Conservation (phyloP, 1,284 basidiomycete species). For the Schizophyllum amplum region DNA sequence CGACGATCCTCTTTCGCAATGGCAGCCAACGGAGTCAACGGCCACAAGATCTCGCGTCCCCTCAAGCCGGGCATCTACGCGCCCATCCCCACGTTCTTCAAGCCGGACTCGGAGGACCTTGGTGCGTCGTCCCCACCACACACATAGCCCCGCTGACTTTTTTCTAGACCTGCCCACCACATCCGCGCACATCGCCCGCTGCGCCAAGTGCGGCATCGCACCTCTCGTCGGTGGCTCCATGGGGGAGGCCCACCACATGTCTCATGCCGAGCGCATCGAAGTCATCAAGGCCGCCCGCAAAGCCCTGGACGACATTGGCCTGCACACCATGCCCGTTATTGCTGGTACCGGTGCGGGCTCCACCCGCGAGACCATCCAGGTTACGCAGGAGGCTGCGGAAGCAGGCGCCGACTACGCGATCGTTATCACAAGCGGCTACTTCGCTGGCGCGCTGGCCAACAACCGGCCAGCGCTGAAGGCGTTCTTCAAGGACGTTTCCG, state of each 20-base stretch:
- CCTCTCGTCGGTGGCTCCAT: conserved; percentile 80
- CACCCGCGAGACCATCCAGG: conserved; percentile 72
- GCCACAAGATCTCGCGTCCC: conserved; percentile 35
- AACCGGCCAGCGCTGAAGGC: conserved; percentile 65
- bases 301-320: conserved; percentile 61
- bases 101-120: conserved; percentile 69
- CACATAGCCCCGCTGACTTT: conserved; percentile 5
- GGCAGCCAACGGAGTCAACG: too few species aligned
- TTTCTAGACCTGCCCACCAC: conserved; percentile 63
- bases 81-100: conserved; percentile 83
- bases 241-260: conserved; percentile 79
- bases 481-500: conserved; percentile 72
- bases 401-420: conserved; percentile 83
- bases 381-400: conserved; percentile 65
- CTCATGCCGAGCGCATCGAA: conserved; percentile 59
- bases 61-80: conserved; percentile 76
- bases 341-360: conserved; percentile 79
- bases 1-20: neutral
- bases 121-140: conserved; percentile 38
- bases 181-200: conserved; percentile 62
- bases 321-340: conserved; percentile 60
- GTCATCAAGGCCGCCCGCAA: conserved; percentile 68
- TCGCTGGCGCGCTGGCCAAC: conserved; percentile 59
- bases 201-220: conserved; percentile 66
- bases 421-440: conserved; percentile 84